Conservation (phyloP, 108 stramenopile species). For the Nannochloropsis oceanica region DNA sequence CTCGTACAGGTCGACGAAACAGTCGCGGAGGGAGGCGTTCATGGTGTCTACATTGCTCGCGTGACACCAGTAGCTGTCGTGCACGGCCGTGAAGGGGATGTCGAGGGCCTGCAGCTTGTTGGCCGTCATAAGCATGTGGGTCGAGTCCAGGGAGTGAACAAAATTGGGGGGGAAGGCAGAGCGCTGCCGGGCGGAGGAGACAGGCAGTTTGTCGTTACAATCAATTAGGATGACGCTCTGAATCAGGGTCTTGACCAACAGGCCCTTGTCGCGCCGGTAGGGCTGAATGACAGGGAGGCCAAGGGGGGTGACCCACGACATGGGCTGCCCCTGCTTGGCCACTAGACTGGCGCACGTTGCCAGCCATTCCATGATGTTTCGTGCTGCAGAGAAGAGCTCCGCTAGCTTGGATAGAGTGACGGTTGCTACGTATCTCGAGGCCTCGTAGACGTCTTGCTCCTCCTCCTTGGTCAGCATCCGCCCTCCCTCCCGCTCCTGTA, state of each 20-base stretch:
- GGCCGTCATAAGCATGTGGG: conserved; percentile 98
- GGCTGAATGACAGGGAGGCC: conserved; percentile 96
- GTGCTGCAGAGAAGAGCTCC: conserved; percentile 77
- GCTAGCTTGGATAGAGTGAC: conserved; percentile 85
- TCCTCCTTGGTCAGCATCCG: conserved; percentile 17
- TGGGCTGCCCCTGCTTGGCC: conserved; percentile 70
- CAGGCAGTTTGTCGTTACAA: conserved; percentile 63
- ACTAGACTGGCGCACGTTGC: conserved; percentile 57
- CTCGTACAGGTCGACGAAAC: conserved; percentile 84
- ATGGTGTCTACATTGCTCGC: conserved; percentile 87
- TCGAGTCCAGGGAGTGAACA: conserved; percentile 95
- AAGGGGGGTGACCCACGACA: conserved; percentile 92
- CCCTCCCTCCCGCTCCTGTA: not conserved
- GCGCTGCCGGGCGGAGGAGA: conserved; percentile 62
- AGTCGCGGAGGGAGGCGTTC: conserved; percentile 46
- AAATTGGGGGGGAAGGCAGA: conserved; percentile 98
- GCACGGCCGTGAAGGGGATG: conserved; percentile 86
- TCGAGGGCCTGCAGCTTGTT: conserved; percentile 78
- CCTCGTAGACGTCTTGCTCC: conserved; percentile 56
- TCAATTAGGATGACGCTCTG: conserved; percentile 64
- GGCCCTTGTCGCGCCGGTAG: conserved; percentile 56
- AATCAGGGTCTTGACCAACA: conserved; percentile 72
- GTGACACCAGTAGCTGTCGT: conserved; percentile 99
- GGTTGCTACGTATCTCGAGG: conserved; percentile 71
- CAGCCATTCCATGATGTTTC: conserved; percentile 93